A percentile compares a stretch with the other conserved stretches of the same genome.
These are phyloP conservation scores for Kentomonas sorsogonicus DNA, from an alignment of 208 protist genomes.

Conservation along the genomic window DNA sequence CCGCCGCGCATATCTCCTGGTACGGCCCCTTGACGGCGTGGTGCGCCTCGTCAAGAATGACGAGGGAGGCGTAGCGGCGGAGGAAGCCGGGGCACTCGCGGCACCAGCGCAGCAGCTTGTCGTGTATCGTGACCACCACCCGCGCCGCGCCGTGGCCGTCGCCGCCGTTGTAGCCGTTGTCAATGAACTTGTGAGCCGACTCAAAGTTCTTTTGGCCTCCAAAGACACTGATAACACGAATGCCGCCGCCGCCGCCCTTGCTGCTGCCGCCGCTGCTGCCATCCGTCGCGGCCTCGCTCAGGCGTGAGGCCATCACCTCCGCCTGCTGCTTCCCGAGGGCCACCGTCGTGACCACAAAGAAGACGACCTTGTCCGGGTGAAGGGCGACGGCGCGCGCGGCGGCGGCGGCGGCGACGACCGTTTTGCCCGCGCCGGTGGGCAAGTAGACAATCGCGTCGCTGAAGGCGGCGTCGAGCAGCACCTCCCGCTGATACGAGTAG, in stretches of 20 bases:
- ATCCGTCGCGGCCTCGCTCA: slow-evolving; percentile 7
- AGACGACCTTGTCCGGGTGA: slow-evolving; percentile 17
- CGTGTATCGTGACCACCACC: slow-evolving; percentile 36
- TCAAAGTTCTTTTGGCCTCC: too few species aligned
- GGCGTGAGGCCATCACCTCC: slow-evolving; percentile 10
- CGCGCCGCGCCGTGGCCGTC: background rate
- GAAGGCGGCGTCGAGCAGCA: slow-evolving; percentile 22
- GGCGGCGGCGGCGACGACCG: slow-evolving; percentile 38
- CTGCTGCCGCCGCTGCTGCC: slow-evolving; percentile 16
- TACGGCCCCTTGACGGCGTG: slow-evolving; percentile 28
- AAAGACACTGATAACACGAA: too few species aligned
- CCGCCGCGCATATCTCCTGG: slow-evolving; percentile 11
- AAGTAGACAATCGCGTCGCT: slow-evolving; percentile 43
- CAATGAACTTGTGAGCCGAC: too few species aligned
- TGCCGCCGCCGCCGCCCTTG: too few species aligned
- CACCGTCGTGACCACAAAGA: slow-evolving; percentile 50
- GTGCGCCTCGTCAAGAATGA: slow-evolving; percentile 70
- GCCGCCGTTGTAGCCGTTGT: too few species aligned
- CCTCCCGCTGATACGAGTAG: slow-evolving; percentile 41
- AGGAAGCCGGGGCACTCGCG: slow-evolving; percentile 10
- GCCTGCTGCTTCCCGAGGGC: slow-evolving; percentile 31
- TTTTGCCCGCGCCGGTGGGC: slow-evolving; percentile 64
- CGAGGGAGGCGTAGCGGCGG: slow-evolving; percentile 16
- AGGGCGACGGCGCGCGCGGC: slow-evolving; percentile 5
- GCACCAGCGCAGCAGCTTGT: slow-evolving; percentile 28